phyloP scores from a whole-genome alignment of 2,329 filamentous ascomycete species.

The Colletotrichum tamarilloi region DNA sequence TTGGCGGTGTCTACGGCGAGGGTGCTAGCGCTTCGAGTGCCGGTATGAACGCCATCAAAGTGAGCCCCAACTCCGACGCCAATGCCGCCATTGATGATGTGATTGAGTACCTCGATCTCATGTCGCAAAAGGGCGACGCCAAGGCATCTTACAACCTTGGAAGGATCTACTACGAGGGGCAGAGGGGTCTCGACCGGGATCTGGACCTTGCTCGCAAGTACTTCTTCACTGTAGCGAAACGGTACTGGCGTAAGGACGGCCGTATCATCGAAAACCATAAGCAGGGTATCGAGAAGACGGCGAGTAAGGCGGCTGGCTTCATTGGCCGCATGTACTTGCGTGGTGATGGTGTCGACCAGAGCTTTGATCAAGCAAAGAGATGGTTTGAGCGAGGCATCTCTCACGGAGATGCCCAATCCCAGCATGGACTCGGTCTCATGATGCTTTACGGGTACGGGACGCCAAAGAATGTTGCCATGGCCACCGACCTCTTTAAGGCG shows the following conservation, averaged over 20 bases:
- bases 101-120: conserved; percentile 90
- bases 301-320: conserved; percentile 86
- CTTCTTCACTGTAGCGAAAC: conserved; percentile 81
- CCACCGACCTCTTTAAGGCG: conserved; percentile 80
- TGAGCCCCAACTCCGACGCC: conserved; percentile 79
- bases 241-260: conserved; percentile 86
- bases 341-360: conserved; percentile 85
- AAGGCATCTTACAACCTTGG: conserved; percentile 89
- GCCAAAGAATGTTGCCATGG: conserved; percentile 74
- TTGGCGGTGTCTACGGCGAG: conserved; percentile 93
- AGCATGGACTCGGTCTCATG: conserved; percentile 87
- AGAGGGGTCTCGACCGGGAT: conserved; percentile 78
- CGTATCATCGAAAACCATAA: conserved; percentile 77
- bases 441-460: conserved; percentile 80
- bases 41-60: conserved; percentile 81
- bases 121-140: conserved; percentile 89
- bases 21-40: conserved; percentile 92
- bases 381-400: conserved; percentile 87
- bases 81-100: conserved; percentile 93
- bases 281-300: conserved; percentile 78
- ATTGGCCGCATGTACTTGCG: conserved; percentile 91
- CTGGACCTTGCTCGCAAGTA: conserved; percentile 80
- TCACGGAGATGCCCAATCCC: conserved; percentile 83
- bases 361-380: conserved; percentile 77
- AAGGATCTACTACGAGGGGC: conserved; percentile 88